phyloP scores from a whole-genome alignment of 2,329 filamentous ascomycete species.

The Talaromyces sp. region DNA sequence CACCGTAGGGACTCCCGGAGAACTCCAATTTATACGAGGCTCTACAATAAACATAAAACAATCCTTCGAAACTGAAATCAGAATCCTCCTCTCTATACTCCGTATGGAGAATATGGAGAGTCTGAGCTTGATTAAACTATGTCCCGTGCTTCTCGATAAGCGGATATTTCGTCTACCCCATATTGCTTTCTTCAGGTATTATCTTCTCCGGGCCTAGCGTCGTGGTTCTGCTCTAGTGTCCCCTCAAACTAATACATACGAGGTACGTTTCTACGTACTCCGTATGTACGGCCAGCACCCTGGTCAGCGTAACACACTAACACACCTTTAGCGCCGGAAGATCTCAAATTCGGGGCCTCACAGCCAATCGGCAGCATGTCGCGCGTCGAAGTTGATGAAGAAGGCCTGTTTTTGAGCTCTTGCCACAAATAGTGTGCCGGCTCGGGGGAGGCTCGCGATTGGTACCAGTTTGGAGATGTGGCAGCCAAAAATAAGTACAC shows the following conservation, averaged over 20 bases:
- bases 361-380: conserved; percentile 7
- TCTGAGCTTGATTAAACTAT: background rate
- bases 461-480: background rate
- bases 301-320: conserved; percentile 1
- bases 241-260: too few relatives aligned
- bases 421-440: background rate
- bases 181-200: background rate
- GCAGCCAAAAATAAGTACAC: conserved; percentile 3
- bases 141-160: background rate
- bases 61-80: background rate
- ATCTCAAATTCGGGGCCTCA: background rate
- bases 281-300: background rate
- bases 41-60: background rate
- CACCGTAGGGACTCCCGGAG: background rate
- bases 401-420: background rate
- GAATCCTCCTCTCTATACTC: background rate
- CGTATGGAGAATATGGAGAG: background rate
- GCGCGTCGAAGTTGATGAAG: background rate
- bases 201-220: background rate
- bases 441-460: background rate
- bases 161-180: background rate
- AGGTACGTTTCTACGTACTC: too few relatives aligned
- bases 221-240: too few relatives aligned
- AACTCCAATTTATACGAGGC: background rate
- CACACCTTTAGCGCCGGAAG: conserved; percentile 5